Evolutionary conservation across 306 rosid genomes (phyloP).

Genomic region (Purshia tridentata): DNA sequence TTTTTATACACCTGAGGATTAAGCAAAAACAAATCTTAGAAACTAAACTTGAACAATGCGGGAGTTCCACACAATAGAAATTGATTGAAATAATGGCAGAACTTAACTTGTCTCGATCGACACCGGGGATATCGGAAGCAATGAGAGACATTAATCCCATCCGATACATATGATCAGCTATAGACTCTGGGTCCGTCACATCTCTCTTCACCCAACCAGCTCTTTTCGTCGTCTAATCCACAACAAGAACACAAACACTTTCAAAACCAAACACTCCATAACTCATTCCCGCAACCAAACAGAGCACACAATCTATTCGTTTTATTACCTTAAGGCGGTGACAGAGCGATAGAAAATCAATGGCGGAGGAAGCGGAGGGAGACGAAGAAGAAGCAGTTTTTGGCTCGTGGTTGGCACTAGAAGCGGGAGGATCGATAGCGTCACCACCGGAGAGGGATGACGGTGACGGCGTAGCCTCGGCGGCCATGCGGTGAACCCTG

Average conservation of each 20-base stretch:
- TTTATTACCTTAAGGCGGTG: constrained; percentile 69
- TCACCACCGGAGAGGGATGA: constrained; percentile 29
- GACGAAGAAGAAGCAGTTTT: constrained; percentile 43
- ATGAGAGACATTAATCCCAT: constrained; percentile 90
- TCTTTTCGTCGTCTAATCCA: constrained; percentile 71
- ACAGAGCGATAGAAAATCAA: constrained; percentile 81
- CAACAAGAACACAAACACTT: neutral
- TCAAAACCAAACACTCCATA: constrained; percentile 3
- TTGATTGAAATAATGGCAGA: neutral
- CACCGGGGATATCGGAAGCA: constrained; percentile 72
- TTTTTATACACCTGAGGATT: constrained; percentile 73
- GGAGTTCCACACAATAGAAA: neutral
- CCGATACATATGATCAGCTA: constrained; percentile 94
- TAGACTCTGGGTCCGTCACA: constrained; percentile 67
- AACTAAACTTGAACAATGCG: neutral
- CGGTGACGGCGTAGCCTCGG: constrained; percentile 39
- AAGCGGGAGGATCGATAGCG: constrained; percentile 25
- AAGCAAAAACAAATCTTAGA: constrained; percentile 2
- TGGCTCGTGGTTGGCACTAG: constrained; percentile 28
- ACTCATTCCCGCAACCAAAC: neutral
- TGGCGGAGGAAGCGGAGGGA: constrained; percentile 50
- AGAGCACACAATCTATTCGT: neutral
- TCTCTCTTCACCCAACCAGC: constrained; percentile 72
- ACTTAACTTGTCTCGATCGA: constrained; percentile 69
- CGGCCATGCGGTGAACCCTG: constrained; percentile 41